These are phyloP conservation scores for Handroanthus guayacan DNA, from an alignment of 257 asterid genomes.

Conservation along the genomic window DNA sequence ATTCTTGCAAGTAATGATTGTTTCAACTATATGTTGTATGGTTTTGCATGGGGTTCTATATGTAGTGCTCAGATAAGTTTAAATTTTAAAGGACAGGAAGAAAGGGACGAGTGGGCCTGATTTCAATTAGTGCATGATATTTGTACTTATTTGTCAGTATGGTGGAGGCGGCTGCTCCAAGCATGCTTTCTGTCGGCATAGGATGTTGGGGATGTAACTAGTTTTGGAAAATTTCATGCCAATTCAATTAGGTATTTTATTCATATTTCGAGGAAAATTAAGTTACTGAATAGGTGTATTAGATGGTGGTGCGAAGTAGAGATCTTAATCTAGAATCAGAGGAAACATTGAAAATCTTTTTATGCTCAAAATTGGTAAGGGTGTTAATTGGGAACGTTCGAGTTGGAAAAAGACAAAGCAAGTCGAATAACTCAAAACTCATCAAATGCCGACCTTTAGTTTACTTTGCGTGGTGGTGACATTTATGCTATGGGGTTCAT, in stretches of 20 bases:
- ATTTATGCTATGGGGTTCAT: too few relatives aligned
- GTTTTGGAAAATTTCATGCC: neutral
- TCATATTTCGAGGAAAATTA: too few relatives aligned
- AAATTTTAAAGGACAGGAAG: constrained; percentile 20
- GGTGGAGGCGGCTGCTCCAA: constrained; percentile 1
- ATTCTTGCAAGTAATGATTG: constrained; percentile 44
- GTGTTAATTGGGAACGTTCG: too few relatives aligned
- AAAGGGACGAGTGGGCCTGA: constrained; percentile 19
- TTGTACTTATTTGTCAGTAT: neutral
- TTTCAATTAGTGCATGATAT: constrained; percentile 1
- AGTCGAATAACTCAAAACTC: too few relatives aligned
- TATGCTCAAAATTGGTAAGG: too few relatives aligned
- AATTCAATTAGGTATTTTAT: neutral
- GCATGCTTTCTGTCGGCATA: neutral
- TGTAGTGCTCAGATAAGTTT: constrained; percentile 15
- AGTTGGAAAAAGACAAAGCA: too few relatives aligned
- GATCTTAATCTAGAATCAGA: too few relatives aligned
- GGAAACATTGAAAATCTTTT: too few relatives aligned
- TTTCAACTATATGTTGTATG: constrained; percentile 23
- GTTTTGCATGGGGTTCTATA: neutral
- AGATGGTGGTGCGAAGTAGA: too few relatives aligned
- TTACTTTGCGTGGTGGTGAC: too few relatives aligned
- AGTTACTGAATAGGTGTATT: too few relatives aligned
- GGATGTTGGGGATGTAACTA: neutral
- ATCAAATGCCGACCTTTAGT: too few relatives aligned